Evolutionary conservation across 805 yeast genomes (phyloP).

Genomic region (Lipomyces starkeyi): DNA sequence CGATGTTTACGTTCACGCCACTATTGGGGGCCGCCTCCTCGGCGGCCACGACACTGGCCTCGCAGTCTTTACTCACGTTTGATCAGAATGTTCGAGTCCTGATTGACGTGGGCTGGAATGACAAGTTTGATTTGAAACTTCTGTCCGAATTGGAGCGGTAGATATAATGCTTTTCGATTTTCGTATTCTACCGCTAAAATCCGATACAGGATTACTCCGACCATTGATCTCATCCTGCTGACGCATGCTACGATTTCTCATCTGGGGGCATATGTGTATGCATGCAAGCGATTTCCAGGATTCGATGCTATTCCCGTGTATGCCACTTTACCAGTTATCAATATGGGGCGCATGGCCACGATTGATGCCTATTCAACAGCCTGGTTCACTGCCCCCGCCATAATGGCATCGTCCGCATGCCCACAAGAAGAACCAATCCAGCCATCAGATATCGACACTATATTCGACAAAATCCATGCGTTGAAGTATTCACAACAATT

Average conservation of each 20-base stretch:
- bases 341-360: slow-evolving; percentile 82
- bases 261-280: slow-evolving; percentile 75
- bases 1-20: slow-evolving; percentile 47
- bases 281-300: slow-evolving; percentile 62
- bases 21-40: slow-evolving; percentile 36
- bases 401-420: not conserved
- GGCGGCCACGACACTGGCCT: slow-evolving; percentile 28
- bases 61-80: slow-evolving; percentile 46
- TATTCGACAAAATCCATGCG: slow-evolving; percentile 71
- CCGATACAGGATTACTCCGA: slow-evolving; percentile 23
- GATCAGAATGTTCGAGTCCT: slow-evolving; percentile 45
- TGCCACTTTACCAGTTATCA: slow-evolving; percentile 88
- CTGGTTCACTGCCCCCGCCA: slow-evolving; percentile 57
- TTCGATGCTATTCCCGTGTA: slow-evolving; percentile 67
- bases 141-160: slow-evolving; percentile 29
- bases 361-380: slow-evolving; percentile 77
- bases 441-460: slow-evolving; percentile 72
- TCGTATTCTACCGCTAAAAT: not conserved
- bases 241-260: slow-evolving; percentile 86
- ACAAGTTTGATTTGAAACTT: slow-evolving; percentile 29
- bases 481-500: slow-evolving; percentile 82
- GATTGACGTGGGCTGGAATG: slow-evolving; percentile 52
- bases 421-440: slow-evolving; percentile 3
- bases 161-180: not conserved
- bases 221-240: slow-evolving; percentile 71